Evolutionary conservation across 495 filamentous ascomycete species (phyloP).

Genomic region (Extremus antarcticus): DNA sequence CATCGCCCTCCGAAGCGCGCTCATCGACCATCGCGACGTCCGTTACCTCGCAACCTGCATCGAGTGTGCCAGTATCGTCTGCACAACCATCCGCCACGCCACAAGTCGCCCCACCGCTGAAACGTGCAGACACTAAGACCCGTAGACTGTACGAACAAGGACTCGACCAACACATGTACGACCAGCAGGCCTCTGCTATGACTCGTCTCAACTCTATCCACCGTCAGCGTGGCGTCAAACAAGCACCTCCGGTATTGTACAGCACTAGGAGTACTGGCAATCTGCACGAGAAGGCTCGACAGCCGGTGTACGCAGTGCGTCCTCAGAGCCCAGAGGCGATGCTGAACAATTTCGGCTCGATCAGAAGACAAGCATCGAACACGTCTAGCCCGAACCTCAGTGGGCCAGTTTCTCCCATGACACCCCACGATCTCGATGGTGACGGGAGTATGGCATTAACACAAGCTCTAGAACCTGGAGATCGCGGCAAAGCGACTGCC

Average conservation of each 20-base stretch:
- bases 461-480: conserved; percentile 57
- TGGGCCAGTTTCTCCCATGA: conserved; percentile 47
- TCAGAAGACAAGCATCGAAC: conserved; percentile 16
- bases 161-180: conserved; percentile 66
- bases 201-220: conserved; percentile 67
- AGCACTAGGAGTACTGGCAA: conserved; percentile 46
- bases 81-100: conserved; percentile 12
- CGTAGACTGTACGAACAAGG: conserved; percentile 79
- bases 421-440: conserved; percentile 62
- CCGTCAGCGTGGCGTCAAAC: conserved; percentile 45
- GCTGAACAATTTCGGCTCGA: conserved; percentile 27
- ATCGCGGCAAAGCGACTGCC: conserved; percentile 76
- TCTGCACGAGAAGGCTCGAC: conserved; percentile 46
- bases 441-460: conserved; percentile 48
- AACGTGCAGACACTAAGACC: conserved; percentile 48
- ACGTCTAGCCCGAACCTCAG: conserved; percentile 30
- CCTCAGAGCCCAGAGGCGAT: conserved; percentile 42
- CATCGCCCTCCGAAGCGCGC: conserved; percentile 56
- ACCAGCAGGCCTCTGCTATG: conserved; percentile 65
- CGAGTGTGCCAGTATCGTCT: conserved; percentile 1
- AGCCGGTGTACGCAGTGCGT: conserved; percentile 36
- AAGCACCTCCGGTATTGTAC: conserved; percentile 25
- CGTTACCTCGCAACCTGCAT: conserved; percentile 59
- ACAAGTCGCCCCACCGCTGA: conserved; percentile 28
- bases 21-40: conserved; percentile 89